Base-by-base conservation (phyloP, 2,329 filamentous ascomycete species). In the Orbilia javanica region DNA sequence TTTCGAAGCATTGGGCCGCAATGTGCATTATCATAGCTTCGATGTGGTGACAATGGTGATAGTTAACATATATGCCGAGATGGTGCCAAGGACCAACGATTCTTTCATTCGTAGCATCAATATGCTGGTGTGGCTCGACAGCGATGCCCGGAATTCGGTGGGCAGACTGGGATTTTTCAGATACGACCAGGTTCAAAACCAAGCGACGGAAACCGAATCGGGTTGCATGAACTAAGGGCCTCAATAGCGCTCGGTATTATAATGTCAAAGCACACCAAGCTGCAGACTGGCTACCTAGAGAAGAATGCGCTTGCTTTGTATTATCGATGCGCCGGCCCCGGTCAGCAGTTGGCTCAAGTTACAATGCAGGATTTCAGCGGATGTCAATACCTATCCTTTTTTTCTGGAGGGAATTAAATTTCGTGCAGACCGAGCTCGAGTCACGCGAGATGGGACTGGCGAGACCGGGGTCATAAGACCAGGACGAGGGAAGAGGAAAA, bases 181-280 rank as follows among this genome's bases (percentile, higher is more conserved):
- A 55, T 53, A 69, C 57, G 65, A 64, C 72, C 65, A 46, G 72
- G 65, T 76, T 69, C 52, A 57, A 69, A 53, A 67, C 60, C 65
- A 68, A 76, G 65, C 72, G 66, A 69, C 46, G 55, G 20, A 52
- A 50, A 65, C 46, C 48, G 48, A 64, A 55, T 67, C 53, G 63
- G 72, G 57, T 70, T 62, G 55, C 36, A n/a, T 46, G 34, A 55
- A 63, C 55, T 53, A 31, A 64, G 44, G 66, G 25, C 42, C 39
- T 50, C 44, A 22, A 75, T 75, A 75, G 18, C 36, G 29, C 63
- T 27, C n/a, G 52, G 25, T 70, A 60, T 62, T 77, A 77, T 77
- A 77, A 66, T 36, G 66, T 77, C 73, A 77, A 71, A 77, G 73
- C 73, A 71, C 73, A 70, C 7, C 31, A 39, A 60, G 62, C 22